These are phyloP conservation scores for Cupressus sempervirens DNA, from an alignment of 75 land plant genomes.

Conservation along the genomic window DNA sequence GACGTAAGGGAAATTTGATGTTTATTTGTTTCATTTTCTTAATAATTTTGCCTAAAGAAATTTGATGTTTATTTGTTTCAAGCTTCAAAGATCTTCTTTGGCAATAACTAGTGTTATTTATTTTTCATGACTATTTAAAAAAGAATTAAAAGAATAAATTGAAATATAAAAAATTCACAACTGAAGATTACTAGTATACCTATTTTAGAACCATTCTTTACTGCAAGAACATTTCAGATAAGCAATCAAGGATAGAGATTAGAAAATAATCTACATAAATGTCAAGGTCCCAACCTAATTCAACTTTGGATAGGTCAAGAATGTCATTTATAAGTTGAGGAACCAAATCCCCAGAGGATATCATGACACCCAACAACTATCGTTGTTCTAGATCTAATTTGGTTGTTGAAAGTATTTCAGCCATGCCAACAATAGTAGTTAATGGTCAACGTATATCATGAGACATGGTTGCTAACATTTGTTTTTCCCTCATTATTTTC, in stretches of 20 bases:
- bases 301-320: slow-evolving; percentile 86
- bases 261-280: background rate
- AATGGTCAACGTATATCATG: slow-evolving; percentile 92
- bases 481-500: slow-evolving; percentile 88
- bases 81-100: background rate
- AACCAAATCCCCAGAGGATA: slow-evolving; percentile 85
- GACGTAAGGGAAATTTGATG: too few relatives aligned
- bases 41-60: too few relatives aligned
- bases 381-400: slow-evolving; percentile 60
- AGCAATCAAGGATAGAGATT: slow-evolving; percentile 2
- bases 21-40: too few relatives aligned
- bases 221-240: background rate
- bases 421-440: slow-evolving; percentile 78
- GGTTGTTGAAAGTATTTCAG: slow-evolving; percentile 71
- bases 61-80: too few relatives aligned
- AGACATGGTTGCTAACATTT: slow-evolving; percentile 91
- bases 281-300: slow-evolving; percentile 54
- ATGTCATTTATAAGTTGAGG: slow-evolving; percentile 89
- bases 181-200: background rate
- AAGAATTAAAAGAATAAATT: background rate
- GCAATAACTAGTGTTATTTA: background rate
- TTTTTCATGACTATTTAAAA: background rate
- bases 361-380: slow-evolving; percentile 63
- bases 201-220: background rate
- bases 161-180: background rate